Evolutionary conservation across 2,329 filamentous ascomycete species (phyloP).

Genomic region (Plectosphaerella plurivora): DNA sequence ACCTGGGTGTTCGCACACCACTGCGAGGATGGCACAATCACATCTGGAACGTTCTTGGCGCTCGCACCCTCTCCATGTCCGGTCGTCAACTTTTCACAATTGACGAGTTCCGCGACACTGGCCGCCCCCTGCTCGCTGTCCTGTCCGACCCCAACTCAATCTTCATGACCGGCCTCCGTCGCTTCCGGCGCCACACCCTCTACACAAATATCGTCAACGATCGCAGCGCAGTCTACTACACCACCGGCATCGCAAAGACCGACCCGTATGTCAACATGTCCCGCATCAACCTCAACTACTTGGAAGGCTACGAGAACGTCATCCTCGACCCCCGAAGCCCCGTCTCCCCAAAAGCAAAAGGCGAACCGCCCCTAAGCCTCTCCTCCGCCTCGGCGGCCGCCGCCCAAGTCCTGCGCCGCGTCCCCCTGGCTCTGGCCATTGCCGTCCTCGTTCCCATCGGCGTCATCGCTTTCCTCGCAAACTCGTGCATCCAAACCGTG

Average conservation of each 20-base stretch:
- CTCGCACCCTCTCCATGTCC: constrained; percentile 74
- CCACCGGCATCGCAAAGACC: constrained; percentile 68
- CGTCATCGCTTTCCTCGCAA: constrained; percentile 66
- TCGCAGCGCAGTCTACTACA: constrained; percentile 76
- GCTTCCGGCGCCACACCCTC: constrained; percentile 71
- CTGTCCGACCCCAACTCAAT: constrained; percentile 80
- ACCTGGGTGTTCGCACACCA: constrained; percentile 71
- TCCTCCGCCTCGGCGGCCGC: constrained; percentile 25
- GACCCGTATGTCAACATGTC: constrained; percentile 72
- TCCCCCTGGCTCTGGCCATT: constrained; percentile 63
- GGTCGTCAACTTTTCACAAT: constrained; percentile 85
- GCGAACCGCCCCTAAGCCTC: constrained; percentile 17
- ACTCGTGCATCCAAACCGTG: constrained; percentile 71
- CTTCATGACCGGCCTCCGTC: constrained; percentile 74
- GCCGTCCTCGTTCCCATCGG: constrained; percentile 70
- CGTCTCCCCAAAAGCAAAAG: constrained; percentile 39
- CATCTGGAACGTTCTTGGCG: constrained; percentile 80
- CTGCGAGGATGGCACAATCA: constrained; percentile 60
- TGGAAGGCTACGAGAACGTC: constrained; percentile 69
- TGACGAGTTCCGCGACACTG: constrained; percentile 79
- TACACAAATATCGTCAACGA: constrained; percentile 91
- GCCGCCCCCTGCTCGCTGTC: constrained; percentile 73
- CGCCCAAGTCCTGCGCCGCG: constrained; percentile 36
- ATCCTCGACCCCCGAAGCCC: constrained; percentile 67
- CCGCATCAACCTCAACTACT: constrained; percentile 66